Evolutionary conservation across 2,329 filamentous ascomycete genomes (phyloP).

Genomic region (Cladorrhinum sp.): DNA sequence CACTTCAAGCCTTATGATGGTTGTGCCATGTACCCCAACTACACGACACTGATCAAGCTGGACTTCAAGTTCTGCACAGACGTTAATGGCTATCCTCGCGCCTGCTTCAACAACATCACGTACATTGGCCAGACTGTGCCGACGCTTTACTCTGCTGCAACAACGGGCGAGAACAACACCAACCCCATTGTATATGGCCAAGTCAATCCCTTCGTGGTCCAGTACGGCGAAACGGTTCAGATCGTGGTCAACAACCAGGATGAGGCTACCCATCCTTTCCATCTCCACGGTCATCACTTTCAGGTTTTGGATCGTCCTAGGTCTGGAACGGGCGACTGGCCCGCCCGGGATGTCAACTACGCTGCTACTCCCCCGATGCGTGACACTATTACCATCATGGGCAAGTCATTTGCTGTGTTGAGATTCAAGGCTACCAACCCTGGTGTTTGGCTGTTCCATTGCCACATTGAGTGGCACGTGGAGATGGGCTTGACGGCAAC

Average conservation of each 20-base stretch:
- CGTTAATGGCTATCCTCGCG: constrained; percentile 58
- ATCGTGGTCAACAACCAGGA: constrained; percentile 51
- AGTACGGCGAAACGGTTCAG: constrained; percentile 41
- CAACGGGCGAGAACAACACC: constrained; percentile 45
- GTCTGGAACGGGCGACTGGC: constrained; percentile 38
- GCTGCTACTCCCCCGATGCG: constrained; percentile 32
- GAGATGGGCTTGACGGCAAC: constrained; percentile 55
- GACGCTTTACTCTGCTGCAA: constrained; percentile 67
- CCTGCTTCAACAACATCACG: constrained; percentile 62
- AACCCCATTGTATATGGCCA: constrained; percentile 42
- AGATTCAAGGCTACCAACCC: constrained; percentile 53
- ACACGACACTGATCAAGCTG: constrained; percentile 55
- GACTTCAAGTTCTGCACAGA: constrained; percentile 58
- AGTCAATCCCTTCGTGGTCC: constrained; percentile 41
- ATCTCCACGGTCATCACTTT: constrained; percentile 56
- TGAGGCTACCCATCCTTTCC: constrained; percentile 48
- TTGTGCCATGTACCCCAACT: constrained; percentile 46
- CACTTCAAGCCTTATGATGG: constrained; percentile 55
- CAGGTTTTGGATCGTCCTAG: constrained; percentile 45
- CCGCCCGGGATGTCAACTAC: constrained; percentile 31
- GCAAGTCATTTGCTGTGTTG: constrained; percentile 46
- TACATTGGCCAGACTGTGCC: constrained; percentile 69
- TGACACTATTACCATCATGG: constrained; percentile 40
- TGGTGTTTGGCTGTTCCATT: constrained; percentile 55
- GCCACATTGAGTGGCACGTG: constrained; percentile 61